Base-by-base conservation (phyloP, 2,329 filamentous ascomycete genomes). In the Pestalotiopsis sp. region DNA sequence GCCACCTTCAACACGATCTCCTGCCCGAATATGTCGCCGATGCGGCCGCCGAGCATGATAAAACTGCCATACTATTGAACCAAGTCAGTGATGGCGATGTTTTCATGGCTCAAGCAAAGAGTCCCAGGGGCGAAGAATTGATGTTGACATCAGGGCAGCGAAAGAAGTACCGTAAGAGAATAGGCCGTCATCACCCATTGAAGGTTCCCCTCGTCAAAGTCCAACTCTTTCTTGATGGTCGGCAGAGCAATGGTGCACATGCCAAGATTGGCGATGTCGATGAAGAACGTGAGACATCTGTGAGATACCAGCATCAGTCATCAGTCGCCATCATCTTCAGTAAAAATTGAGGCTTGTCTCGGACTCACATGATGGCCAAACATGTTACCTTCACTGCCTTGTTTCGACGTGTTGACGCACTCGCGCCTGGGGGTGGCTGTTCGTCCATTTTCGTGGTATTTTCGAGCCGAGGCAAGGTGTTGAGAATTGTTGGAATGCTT, bases 191-290 rank as follows among this genome's bases (percentile, higher is more conserved):
- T 58, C 17, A 58, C 56, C 56, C 56, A 58, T 27, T 58, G 56
- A 27, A 58, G 56, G 56, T 13, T 23, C n/a, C 56, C 56, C 13
- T 58, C 56, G 56, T 58, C 56, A 58, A 23, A 58, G 20, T 27
- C 56, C n/a, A 58, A 9, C 20, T 58, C 56, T n/a, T 58, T n/a
- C 56, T 58, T 58, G 20, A 58, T 58, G 20, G 56, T 58, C n/a
- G 56, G 56, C n/a, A 58, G 56, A 2, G 56, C 56, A 58, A 58
- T 58, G 56, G 56, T 58, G 20, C 56, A 58, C 56, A 58, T 58
- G n/a, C 56, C 56, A 1, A 58, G 20, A n/a, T 58, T 58, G 56
- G 20, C 56, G 25, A 58, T 58, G 20, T 58, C 56, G 56, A 58
- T 14, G 20, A 58, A 58, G 56, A 58, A 58, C 0, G 56, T 58